Evolutionary conservation across 148 eudicot species (phyloP).

Genomic region (Nepenthes mirabilis): DNA sequence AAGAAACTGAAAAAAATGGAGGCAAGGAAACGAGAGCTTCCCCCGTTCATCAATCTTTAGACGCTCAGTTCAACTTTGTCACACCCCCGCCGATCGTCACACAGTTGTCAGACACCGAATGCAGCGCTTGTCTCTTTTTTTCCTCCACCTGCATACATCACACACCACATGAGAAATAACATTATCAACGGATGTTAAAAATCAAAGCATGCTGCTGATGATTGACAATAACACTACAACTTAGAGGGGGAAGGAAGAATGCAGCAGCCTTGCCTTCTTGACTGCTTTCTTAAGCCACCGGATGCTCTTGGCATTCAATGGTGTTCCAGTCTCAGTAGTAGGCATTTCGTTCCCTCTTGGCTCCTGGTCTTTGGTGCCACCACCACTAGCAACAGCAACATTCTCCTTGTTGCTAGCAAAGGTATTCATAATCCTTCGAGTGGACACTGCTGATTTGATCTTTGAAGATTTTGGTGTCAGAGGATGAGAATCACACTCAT

Average conservation of each 20-base stretch:
- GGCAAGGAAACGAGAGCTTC: too few species aligned
- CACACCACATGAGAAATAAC: background rate
- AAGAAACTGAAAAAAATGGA: too few species aligned
- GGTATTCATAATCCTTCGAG: slow-evolving; percentile 8
- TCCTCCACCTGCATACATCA: slow-evolving; percentile 16
- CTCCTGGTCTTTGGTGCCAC: slow-evolving; percentile 8
- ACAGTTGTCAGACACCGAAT: slow-evolving; percentile 26
- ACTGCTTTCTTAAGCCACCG: slow-evolving; percentile 36
- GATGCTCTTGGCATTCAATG: slow-evolving; percentile 20
- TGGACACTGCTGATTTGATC: slow-evolving; percentile 17
- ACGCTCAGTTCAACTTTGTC: background rate
- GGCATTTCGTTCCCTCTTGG: slow-evolving; percentile 4
- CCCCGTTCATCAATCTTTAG: too few species aligned
- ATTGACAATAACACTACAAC: background rate
- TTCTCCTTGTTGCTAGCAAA: slow-evolving; percentile 41
- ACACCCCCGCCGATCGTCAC: background rate
- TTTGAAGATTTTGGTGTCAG: slow-evolving; percentile 16
- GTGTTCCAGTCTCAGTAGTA: slow-evolving; percentile 6
- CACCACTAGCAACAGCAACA: slow-evolving; percentile 14
- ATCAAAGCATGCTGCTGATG: slow-evolving; percentile 2
- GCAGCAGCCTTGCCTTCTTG: slow-evolving; percentile 7
- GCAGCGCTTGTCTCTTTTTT: slow-evolving; percentile 33
- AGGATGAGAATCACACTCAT: background rate
- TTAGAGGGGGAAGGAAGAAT: background rate
- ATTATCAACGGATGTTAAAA: background rate